Base-by-base conservation (phyloP, 2,329 filamentous ascomycete genomes). In the Cryphonectria carpinicola region DNA sequence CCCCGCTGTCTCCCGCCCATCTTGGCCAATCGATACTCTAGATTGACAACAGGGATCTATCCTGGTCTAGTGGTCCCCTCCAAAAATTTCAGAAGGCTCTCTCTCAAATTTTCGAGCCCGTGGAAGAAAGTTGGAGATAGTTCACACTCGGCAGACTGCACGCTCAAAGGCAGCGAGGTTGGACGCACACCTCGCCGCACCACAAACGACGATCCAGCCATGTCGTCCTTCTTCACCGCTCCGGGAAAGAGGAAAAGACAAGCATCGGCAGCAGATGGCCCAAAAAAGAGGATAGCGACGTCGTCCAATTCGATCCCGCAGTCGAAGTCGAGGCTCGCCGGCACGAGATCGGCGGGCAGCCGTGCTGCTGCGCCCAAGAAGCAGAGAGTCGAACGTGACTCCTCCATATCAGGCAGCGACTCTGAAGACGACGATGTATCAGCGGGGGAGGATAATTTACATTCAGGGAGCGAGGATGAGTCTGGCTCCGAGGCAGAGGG, bases 141-240 rank as follows among this genome's bases (percentile, higher is more conserved):
- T 28, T 62, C 49, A 62, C 69, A 25, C 41, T 46, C 52, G 65
- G 52, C 43, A 65, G 65, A 70, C 62, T 54, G 41, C 49, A 68
- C 64, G 54, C 66, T 65, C 70, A 71, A 70, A 78, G 72, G 73
- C 74, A 77, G 72, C 73, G 74, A 75, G 76, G 73, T 35, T 60
- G 63, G 32, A 65, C 68, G 68, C 62, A 65, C 68, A 64, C 56
- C 62, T 68, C 49, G 60, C 62, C 64, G 61, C 68, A 56, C 60
- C 66, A 73, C 73, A 68, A 67, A 71, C 76, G 74, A 74, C 72
- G 70, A 73, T 77, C 76, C 69, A 66, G 84, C 74, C 75, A 97
- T 97, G 95, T 97, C 95, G 78, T 97, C 95, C 54, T 99, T 98
- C 83, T 99, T 99, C 83, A 97, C 95, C 66, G 85, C 92, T 54